Conservation (phyloP, 23 red algal genomes). For the Pyropia haitanensis region DNA sequence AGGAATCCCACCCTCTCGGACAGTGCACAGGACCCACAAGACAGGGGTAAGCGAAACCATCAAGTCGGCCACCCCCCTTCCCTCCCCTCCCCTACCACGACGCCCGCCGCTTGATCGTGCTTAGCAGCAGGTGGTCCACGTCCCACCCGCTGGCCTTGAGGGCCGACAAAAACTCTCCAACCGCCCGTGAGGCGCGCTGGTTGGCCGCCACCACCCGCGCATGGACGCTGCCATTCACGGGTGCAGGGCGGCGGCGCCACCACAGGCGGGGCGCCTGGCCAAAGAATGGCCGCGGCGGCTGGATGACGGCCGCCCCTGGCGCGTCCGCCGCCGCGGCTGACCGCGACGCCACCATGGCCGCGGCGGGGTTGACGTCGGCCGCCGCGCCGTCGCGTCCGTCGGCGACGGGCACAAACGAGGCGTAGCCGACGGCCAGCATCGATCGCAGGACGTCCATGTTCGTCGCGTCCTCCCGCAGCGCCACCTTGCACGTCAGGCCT, state of each 20-base stretch:
- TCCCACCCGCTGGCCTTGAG: constrained; percentile 26
- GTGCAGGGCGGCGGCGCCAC: not conserved
- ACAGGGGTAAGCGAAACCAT: no score
- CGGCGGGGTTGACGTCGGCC: not conserved
- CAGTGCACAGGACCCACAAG: no score
- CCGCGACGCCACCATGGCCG: no score
- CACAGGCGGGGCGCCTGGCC: no score
- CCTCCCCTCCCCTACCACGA: constrained; percentile 10
- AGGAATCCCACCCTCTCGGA: no score
- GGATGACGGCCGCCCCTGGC: no score
- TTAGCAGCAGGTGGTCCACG: constrained; percentile 46
- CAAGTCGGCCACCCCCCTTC: no score
- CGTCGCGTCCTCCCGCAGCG: constrained; percentile 59
- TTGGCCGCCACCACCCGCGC: constrained; percentile 8
- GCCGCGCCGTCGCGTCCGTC: constrained; percentile 7
- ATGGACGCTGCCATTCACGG: constrained; percentile 10
- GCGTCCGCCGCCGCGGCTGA: no score
- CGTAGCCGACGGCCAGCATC: constrained; percentile 41
- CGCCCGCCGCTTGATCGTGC: constrained; percentile 45
- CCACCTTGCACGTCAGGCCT: constrained; percentile 36
- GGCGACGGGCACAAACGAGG: constrained; percentile 12
- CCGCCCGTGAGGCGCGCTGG: constrained; percentile 10
- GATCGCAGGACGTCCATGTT: constrained; percentile 75
- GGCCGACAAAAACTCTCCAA: constrained; percentile 9
- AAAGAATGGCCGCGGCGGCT: no score